Percentiles rank a stretch among this genome's conserved stretches.
Conservation (phyloP, 495 filamentous ascomycete species). For the Chaetomidium leptoderma region DNA sequence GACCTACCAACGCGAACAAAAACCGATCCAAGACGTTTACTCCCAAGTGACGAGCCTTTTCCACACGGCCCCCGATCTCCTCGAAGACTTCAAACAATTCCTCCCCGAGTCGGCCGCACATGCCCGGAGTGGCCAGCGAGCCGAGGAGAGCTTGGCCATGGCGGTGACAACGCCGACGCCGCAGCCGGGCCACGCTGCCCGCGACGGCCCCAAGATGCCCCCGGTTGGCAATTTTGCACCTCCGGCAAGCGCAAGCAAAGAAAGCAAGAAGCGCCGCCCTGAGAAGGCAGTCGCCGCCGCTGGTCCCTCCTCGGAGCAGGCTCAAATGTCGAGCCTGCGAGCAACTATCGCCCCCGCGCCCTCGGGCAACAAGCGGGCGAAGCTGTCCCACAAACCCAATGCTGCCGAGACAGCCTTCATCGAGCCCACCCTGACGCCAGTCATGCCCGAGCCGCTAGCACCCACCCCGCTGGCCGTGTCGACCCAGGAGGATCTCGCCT, state of each 20-base stretch:
- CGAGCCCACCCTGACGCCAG: constrained; percentile 80
- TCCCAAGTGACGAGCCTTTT: constrained; percentile 95
- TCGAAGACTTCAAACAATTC: constrained; percentile 99
- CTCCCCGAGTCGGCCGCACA: constrained; percentile 93
- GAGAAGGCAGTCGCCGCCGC: constrained; percentile 40
- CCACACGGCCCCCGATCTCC: constrained; percentile 85
- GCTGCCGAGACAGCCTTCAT: constrained; percentile 61
- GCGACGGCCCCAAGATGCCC: constrained; percentile 67
- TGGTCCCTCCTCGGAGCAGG: constrained; percentile 31
- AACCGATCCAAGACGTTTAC: constrained; percentile 98
- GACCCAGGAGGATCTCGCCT: constrained; percentile 72
- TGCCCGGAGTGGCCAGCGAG: constrained; percentile 55
- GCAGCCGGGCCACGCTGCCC: constrained; percentile 40
- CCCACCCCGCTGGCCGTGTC: constrained; percentile 62
- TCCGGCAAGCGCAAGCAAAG: constrained; percentile 67
- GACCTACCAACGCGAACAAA: constrained; percentile 96
- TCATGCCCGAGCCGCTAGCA: constrained; percentile 77
- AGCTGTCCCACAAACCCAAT: constrained; percentile 57
- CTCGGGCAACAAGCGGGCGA: constrained; percentile 55
- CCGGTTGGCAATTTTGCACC: constrained; percentile 92
- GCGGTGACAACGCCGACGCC: constrained; percentile 48
- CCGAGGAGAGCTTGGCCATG: constrained; percentile 60
- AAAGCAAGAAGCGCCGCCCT: constrained; percentile 68
- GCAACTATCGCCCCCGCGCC: constrained; percentile 31
- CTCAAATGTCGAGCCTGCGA: constrained; percentile 35